Percentiles rank a stretch among this genome's conserved stretches.
These are phyloP conservation scores for Coemansia sp. DNA, from an alignment of 192 early-diverging fungal genomes.

Conservation along the genomic window DNA sequence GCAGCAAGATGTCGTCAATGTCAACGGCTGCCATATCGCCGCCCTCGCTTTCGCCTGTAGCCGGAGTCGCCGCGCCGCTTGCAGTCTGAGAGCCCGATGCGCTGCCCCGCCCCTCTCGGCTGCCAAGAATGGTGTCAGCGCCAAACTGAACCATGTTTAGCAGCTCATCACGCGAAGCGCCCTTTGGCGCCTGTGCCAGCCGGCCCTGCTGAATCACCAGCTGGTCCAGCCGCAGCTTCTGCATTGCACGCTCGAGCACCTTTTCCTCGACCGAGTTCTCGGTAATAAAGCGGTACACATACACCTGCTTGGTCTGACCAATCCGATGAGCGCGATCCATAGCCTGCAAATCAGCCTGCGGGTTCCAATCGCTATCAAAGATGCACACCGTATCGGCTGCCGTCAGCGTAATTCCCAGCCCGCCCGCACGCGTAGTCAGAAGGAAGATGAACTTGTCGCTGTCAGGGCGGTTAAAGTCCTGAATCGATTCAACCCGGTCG, in stretches of 20 bases:
- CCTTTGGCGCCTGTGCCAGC: conserved; percentile 68
- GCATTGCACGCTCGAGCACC: conserved; percentile 93
- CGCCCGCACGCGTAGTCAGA: conserved; percentile 94
- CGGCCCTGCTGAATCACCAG: conserved; percentile 98
- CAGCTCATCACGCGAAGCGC: conserved; percentile 57
- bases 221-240: conserved; percentile 94
- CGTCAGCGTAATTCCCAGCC: conserved; percentile 95
- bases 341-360: conserved; percentile 87
- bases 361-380: conserved; percentile 97
- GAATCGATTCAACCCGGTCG: conserved; percentile 87
- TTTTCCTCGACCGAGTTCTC: conserved; percentile 98
- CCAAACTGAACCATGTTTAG: conserved; percentile 97
- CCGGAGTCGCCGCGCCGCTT: conserved; percentile 36
- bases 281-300: conserved; percentile 94
- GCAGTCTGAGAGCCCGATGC: conserved; percentile 24
- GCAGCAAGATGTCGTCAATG: conserved; percentile 83
- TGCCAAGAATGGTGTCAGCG: conserved; percentile 79
- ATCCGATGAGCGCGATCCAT: conserved; percentile 99
- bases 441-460: conserved; percentile 95
- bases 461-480: conserved; percentile 88
- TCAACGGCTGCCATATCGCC: conserved; percentile 30
- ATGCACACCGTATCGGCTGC: conserved; percentile 95
- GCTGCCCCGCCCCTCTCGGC: conserved; percentile 19
- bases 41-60: conserved; percentile 44
- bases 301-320: conserved; percentile 97